Conservation (phyloP, 1,284 basidiomycete species). For the Xerocomus amazonicus region DNA sequence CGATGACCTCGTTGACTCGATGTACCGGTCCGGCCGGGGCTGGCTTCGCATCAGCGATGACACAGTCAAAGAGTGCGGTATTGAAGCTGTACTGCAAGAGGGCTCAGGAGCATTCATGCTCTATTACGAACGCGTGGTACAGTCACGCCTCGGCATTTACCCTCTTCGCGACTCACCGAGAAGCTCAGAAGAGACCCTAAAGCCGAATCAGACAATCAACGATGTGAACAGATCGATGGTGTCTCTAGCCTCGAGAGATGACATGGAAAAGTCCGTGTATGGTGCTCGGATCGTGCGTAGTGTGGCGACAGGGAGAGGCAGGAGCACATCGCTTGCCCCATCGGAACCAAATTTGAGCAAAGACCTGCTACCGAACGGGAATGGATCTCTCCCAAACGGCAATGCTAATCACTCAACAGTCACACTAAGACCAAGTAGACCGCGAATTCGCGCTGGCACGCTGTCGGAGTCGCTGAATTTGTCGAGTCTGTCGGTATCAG, state of each 20-base stretch:
- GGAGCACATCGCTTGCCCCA: conserved; percentile 32
- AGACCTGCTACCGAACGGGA: conserved; percentile 12
- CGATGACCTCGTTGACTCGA: conserved; percentile 29
- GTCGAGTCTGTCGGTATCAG: conserved; percentile 23
- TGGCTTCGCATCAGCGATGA: conserved; percentile 90
- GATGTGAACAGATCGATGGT: conserved; percentile 40
- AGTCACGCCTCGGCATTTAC: conserved; percentile 31
- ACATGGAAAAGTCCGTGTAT: conserved; percentile 29
- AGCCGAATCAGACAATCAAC: conserved; percentile 42
- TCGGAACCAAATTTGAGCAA: conserved; percentile 22
- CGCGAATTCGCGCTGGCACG: conserved; percentile 9
- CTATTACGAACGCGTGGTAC: conserved; percentile 78
- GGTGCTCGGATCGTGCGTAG: conserved; percentile 54
- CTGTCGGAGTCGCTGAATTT: conserved; percentile 6
- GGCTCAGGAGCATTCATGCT: conserved; percentile 81
- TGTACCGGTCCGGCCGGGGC: conserved; percentile 48
- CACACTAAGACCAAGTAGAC: conserved; percentile 20
- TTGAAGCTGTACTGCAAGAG: conserved; percentile 71
- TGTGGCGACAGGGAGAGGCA: conserved; percentile 47
- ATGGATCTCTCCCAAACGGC: conserved; percentile 23
- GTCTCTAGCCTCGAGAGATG: conserved; percentile 35
- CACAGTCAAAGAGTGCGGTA: conserved; percentile 71
- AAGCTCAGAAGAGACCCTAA: conserved; percentile 63
- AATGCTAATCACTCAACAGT: conserved; percentile 18
- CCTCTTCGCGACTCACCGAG: conserved; percentile 34